phyloP scores from a whole-genome alignment of 2,329 filamentous ascomycete species.

The Microdochium paspali region DNA sequence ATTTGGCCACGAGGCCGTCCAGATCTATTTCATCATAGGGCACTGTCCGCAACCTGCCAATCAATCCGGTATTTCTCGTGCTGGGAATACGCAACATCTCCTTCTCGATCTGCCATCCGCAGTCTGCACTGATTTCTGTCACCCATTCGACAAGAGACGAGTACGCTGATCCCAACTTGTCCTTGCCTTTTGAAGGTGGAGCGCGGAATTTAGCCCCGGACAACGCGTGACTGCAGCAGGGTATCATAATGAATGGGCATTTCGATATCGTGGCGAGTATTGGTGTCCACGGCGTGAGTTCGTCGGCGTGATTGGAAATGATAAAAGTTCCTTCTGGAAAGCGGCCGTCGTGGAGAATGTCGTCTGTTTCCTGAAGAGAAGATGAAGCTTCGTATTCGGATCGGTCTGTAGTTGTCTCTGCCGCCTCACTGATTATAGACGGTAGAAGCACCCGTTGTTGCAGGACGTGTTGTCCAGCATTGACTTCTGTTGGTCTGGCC shows the following conservation, averaged over 20 bases:
- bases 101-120: conserved; percentile 69
- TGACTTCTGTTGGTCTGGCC: conserved; percentile 7
- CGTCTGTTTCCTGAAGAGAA: conserved; percentile 9
- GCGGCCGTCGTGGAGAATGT: conserved; percentile 44
- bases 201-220: conserved; percentile 67
- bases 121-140: conserved; percentile 55
- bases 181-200: conserved; percentile 39
- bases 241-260: conserved; percentile 84
- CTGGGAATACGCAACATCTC: conserved; percentile 88
- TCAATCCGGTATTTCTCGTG: conserved; percentile 74
- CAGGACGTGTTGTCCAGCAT: conserved; percentile 21
- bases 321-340: conserved; percentile 78
- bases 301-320: conserved; percentile 93
- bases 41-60: conserved; percentile 48
- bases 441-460: conserved; percentile 41
- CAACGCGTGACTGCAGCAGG: conserved; percentile 88
- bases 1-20: conserved; percentile 32
- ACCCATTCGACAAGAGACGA: conserved; percentile 77
- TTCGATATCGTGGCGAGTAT: conserved; percentile 68
- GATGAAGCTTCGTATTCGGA: conserved; percentile 7
- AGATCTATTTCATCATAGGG: conserved; percentile 26
- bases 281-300: conserved; percentile 93
- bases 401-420: conserved; percentile 4
- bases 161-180: conserved; percentile 59
- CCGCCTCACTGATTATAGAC: conserved; percentile 21